Evolutionary conservation across 2,329 filamentous ascomycete species (phyloP).

Genomic region (Venturia pyrina): DNA sequence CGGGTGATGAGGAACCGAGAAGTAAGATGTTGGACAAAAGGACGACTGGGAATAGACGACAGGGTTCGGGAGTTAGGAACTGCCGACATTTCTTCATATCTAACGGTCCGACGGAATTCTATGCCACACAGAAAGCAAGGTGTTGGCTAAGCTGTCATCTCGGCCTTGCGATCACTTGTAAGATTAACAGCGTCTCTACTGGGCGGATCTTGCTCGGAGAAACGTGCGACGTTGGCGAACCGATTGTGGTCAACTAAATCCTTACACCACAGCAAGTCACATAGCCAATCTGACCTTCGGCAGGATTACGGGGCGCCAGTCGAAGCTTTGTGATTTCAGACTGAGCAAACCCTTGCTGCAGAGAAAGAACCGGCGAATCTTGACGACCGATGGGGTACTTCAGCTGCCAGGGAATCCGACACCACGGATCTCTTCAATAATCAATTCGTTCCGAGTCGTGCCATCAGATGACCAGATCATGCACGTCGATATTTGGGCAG

Average conservation of each 20-base stretch:
- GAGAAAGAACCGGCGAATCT: background rate
- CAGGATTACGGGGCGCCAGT: too few species aligned
- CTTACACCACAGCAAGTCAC: too few species aligned
- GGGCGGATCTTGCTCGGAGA: background rate
- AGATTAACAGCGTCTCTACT: background rate
- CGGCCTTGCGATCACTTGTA: background rate
- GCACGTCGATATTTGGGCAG: background rate
- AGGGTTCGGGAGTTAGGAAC: background rate
- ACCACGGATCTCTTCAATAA: background rate
- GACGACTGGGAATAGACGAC: too few species aligned
- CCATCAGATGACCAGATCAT: background rate
- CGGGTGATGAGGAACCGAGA: background rate
- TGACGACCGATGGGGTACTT: too few species aligned
- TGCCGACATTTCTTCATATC: background rate
- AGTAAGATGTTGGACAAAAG: background rate
- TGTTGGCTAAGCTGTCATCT: background rate
- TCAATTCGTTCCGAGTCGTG: background rate
- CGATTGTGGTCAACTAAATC: background rate
- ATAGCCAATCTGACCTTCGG: background rate
- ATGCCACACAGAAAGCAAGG: background rate
- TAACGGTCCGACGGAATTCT: background rate
- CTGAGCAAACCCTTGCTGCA: background rate
- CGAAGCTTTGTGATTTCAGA: too few species aligned
- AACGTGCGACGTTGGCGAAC: background rate
- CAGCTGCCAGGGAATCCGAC: background rate